Conservation (phyloP, 2,329 filamentous ascomycete species). For the Phyllachora maydis region DNA sequence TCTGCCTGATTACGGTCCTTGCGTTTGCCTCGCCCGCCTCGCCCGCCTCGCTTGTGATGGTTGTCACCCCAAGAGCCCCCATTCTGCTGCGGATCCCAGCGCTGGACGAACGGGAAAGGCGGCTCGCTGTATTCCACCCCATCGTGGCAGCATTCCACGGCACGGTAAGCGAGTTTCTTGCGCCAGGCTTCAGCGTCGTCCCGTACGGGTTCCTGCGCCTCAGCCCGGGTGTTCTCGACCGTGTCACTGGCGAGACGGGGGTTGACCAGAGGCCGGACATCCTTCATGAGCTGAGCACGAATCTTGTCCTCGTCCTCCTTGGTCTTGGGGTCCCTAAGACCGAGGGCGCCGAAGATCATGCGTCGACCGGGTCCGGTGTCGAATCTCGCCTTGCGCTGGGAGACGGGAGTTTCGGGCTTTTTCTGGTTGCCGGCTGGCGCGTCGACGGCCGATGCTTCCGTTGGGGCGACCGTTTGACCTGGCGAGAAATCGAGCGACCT, state of each 20-base stretch:
- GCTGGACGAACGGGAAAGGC: conserved; percentile 75
- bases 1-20: conserved; percentile 17
- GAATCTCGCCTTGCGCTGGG: conserved; percentile 12
- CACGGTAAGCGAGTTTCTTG: conserved; percentile 50
- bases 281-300: conserved; percentile 35
- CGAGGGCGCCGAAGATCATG: conserved; percentile 52
- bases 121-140: conserved; percentile 49
- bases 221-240: conserved; percentile 5
- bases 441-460: not conserved
- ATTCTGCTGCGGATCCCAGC: conserved; percentile 70
- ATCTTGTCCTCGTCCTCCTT: conserved; percentile 47
- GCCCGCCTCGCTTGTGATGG: conserved; percentile 16
- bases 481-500: conserved; percentile 4
- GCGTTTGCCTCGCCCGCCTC: conserved; percentile 27
- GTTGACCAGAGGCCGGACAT: conserved; percentile 20
- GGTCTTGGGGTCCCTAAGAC: conserved; percentile 44
- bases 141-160: conserved; percentile 68
- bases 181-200: conserved; percentile 48
- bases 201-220: conserved; percentile 8
- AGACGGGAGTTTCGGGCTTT: not conserved
- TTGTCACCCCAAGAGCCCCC: too few species aligned
- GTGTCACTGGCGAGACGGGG: conserved; percentile 9
- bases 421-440: not conserved
- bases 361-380: conserved; percentile 41
- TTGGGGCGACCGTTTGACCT: too few species aligned